Evolutionary conservation across 2,329 filamentous ascomycete genomes (phyloP), one percentile per base, ranked within the genome.

Genomic region (Fusarium pseudograminearum): DNA sequence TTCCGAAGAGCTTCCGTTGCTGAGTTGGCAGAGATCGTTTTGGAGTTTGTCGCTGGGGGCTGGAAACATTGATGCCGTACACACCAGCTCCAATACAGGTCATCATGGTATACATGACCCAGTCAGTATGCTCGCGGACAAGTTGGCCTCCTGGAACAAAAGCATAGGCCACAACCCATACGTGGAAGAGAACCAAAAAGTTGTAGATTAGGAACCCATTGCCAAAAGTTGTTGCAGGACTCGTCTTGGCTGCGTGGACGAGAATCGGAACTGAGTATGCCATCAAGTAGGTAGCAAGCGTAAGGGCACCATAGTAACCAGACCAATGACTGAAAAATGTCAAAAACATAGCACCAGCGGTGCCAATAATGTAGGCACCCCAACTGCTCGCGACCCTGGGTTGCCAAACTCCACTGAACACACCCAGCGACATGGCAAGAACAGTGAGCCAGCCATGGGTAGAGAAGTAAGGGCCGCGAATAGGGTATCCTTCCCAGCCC

Each of bases 141-240:
- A 97, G 86, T 5, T 93, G 93, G 3, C 96, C 96, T 53, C 96
- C 96, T 3, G 96, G 96, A 5, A 99, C 96, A 73, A 99, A 99
- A 15, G 96, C 96, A 76, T 99, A 99, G 4, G 96, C 96, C 14
- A 99, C 96, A 36, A 98, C 92, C 96, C 96, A 99, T 57, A 98
- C 94, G 77, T 98, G 95, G 84, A 97, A 97, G n/a, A 99, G 87
- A 7, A 98, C 91, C 82, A 98, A 83, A 74, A 98, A 86, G 80
- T 98, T 97, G 84, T 98, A 99, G 50, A 97, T 80, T 54, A 98
- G 82, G 82, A 97, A 98, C 6, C 92, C 95, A 16, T 97, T 78
- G 4, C 95, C 96, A 77, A 99, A 99, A 0, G 93, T 93, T 28
- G 86, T 85, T 7, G 90, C 93, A 1, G 94, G 94, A 53, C 85